These are phyloP conservation scores for Globisporangium echinulatum DNA, from an alignment of 352 stramenopile species.

Conservation along the genomic window DNA sequence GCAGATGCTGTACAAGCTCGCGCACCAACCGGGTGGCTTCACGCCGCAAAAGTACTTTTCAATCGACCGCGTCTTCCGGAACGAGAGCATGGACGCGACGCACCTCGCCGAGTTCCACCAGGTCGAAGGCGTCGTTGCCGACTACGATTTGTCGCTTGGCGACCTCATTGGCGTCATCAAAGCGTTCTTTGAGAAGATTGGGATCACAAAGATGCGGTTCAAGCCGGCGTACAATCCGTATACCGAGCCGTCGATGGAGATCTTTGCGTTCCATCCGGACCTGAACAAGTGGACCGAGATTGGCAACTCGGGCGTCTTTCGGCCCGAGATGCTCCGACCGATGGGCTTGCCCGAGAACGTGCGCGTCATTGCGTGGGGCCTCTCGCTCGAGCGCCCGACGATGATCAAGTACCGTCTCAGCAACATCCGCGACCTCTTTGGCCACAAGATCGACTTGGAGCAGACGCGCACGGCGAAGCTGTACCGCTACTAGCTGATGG, in stretches of 20 bases:
- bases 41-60: slow-evolving; percentile 98
- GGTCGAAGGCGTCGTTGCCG: slow-evolving; percentile 97
- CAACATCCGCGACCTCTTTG: slow-evolving; percentile 99
- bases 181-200: slow-evolving; percentile 99
- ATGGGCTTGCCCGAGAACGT: slow-evolving; percentile 99
- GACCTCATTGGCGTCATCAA: slow-evolving; percentile 99
- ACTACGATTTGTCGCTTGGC: slow-evolving; percentile 97
- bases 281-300: slow-evolving; percentile 99
- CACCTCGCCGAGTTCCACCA: slow-evolving; percentile 99
- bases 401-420: slow-evolving; percentile 99
- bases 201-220: slow-evolving; percentile 98
- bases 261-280: slow-evolving; percentile 99
- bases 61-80: slow-evolving; percentile 99
- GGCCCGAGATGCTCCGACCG: slow-evolving; percentile 97
- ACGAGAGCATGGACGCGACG: slow-evolving; percentile 99
- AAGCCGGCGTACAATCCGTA: slow-evolving; percentile 99
- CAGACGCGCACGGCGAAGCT: slow-evolving; percentile 91
- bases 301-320: slow-evolving; percentile 99
- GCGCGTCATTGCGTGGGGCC: slow-evolving; percentile 98
- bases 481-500: slow-evolving; percentile 60
- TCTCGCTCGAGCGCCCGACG: slow-evolving; percentile 98
- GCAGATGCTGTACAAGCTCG: slow-evolving; percentile 98
- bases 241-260: slow-evolving; percentile 99
- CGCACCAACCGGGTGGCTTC: slow-evolving; percentile 94
- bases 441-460: slow-evolving; percentile 98